phyloP scores from a whole-genome alignment of 345 rosid genomes.

The Salix udensis region DNA sequence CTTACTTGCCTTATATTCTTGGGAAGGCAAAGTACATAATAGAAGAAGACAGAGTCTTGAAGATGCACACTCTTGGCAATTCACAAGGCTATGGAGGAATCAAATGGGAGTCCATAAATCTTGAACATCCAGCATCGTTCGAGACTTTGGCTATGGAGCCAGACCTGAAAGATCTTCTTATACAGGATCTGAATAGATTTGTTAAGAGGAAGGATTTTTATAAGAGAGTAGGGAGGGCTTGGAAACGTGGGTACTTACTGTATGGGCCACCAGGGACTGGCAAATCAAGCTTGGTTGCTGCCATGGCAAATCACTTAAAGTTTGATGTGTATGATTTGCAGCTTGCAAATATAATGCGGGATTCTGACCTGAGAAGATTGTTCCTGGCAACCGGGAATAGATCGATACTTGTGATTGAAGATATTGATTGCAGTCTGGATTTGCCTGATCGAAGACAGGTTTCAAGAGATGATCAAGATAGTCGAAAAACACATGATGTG shows the following conservation, averaged over 20 bases:
- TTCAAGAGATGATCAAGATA: background rate
- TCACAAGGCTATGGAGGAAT: background rate
- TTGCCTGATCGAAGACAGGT: conserved; percentile 13
- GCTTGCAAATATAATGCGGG: conserved; percentile 30
- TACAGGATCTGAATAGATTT: conserved; percentile 47
- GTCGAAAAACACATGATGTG: background rate
- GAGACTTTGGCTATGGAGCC: conserved; percentile 55
- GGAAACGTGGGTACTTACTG: conserved; percentile 58
- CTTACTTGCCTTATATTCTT: conserved; percentile 43
- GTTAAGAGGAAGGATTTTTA: conserved; percentile 46
- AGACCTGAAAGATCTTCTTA: background rate
- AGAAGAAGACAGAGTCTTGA: conserved; percentile 38
- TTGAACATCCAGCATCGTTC: conserved; percentile 67
- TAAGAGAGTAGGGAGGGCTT: conserved; percentile 49
- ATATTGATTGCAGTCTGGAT: conserved; percentile 44
- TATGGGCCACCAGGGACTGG: conserved; percentile 66
- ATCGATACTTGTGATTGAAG: conserved; percentile 53
- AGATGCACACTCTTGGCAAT: conserved; percentile 43
- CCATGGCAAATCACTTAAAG: conserved; percentile 54
- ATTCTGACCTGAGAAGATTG: conserved; percentile 39
- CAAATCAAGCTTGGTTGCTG: conserved; percentile 58
- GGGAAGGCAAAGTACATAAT: conserved; percentile 25
- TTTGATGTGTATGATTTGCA: conserved; percentile 59
- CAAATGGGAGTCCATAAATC: conserved; percentile 50
- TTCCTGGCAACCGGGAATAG: conserved; percentile 45